phyloP scores from a whole-genome alignment of 345 rosid species.

The Hevea brasiliensis region DNA sequence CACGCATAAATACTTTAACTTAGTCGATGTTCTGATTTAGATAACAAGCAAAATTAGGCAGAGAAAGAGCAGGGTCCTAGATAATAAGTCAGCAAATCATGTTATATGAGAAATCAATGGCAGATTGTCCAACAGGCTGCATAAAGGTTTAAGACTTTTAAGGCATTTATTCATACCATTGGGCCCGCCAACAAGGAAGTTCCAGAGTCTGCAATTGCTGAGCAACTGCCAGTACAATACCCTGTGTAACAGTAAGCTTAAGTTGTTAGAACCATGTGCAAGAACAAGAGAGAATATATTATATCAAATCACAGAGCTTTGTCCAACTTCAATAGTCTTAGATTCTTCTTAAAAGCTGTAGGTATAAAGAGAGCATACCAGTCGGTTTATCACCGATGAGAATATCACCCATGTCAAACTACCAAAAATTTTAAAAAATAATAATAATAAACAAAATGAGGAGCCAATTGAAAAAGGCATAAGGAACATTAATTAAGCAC shows the following conservation, averaged over 20 bases:
- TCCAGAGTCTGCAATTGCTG: constrained; percentile 39
- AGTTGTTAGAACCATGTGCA: neutral
- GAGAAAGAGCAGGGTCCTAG: neutral
- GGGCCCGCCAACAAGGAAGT: constrained; percentile 41
- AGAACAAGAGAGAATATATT: neutral
- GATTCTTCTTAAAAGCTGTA: neutral
- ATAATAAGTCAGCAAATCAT: neutral
- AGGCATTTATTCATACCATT: constrained; percentile 19
- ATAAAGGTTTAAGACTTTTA: neutral
- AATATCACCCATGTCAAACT: constrained; percentile 41
- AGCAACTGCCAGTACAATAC: constrained; percentile 32
- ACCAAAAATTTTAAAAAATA: neutral
- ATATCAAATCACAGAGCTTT: constrained; percentile 1
- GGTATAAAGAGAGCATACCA: constrained; percentile 19
- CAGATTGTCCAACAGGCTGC: neutral
- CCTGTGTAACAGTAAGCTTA: constrained; percentile 10
- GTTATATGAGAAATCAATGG: neutral
- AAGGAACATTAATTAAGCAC: neutral
- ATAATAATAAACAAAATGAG: neutral
- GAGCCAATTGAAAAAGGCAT: neutral
- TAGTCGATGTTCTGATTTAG: neutral
- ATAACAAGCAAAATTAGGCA: neutral
- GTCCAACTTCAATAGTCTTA: neutral
- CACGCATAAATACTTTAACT: no score
- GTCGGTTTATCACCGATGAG: constrained; percentile 27